Conservation (phyloP, 139 green algal species). For the Eudorina sp. region DNA sequence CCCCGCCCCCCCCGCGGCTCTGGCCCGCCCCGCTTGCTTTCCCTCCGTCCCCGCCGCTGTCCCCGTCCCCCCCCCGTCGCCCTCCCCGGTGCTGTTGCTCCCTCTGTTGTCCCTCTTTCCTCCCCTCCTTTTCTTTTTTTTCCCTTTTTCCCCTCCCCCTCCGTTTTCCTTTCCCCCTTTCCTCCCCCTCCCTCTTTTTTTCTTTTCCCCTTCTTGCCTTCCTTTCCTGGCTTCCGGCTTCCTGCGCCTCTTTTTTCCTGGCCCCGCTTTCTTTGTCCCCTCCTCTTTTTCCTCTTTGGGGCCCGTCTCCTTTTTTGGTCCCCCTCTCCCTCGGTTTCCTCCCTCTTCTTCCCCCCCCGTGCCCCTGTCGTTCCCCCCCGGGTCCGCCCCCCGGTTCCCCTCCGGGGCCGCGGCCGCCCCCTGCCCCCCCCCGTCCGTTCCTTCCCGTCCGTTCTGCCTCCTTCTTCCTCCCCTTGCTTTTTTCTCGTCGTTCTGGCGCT, state of each 20-base stretch:
- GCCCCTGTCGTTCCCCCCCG: background rate
- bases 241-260: background rate
- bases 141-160: background rate
- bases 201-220: background rate
- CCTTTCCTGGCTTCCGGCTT: background rate
- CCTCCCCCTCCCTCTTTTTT: background rate
- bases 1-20: background rate
- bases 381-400: no score
- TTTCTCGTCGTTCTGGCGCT: background rate
- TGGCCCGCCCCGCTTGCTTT: background rate
- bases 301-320: background rate
- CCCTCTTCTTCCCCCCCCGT: background rate
- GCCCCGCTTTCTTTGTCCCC: no score
- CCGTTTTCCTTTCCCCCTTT: background rate
- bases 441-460: background rate
- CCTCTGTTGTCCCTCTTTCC: background rate
- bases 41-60: no score
- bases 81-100: background rate
- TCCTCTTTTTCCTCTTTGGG: background rate
- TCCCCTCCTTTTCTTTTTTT: background rate
- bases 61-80: background rate
- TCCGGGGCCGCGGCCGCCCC: no score
- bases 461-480: background rate
- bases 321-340: background rate
- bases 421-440: background rate